phyloP scores from a whole-genome alignment of 371 early-diverging fungal species.

The Amoeboaphelidium occidentale region DNA sequence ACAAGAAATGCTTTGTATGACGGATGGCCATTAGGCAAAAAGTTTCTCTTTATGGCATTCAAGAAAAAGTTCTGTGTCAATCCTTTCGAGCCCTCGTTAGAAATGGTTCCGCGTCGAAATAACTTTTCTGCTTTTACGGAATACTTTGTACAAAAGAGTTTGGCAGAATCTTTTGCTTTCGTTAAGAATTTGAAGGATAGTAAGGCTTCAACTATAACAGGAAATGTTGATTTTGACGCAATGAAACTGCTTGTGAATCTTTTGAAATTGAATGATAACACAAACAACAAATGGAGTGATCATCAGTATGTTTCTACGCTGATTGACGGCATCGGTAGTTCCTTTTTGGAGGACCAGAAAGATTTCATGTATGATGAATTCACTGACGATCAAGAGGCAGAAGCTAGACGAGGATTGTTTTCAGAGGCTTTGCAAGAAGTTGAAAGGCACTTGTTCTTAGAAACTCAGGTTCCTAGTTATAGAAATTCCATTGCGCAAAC shows the following conservation, averaged over 20 bases:
- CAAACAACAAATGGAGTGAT: not conserved
- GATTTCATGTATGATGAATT: not conserved
- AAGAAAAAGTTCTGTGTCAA: conserved; percentile 38
- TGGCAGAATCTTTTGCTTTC: not conserved
- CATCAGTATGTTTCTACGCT: not conserved
- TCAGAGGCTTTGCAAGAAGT: conserved; percentile 27
- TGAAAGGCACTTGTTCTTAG: conserved; percentile 46
- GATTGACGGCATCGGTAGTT: not conserved
- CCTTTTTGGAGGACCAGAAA: too few relatives aligned
- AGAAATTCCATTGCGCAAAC: conserved; percentile 56
- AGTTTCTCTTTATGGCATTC: conserved; percentile 47
- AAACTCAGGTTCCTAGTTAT: conserved; percentile 55
- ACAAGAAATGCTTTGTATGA: conserved; percentile 18
- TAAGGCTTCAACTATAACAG: not conserved
- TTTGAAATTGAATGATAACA: not conserved
- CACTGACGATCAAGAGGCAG: not conserved
- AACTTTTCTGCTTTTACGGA: conserved; percentile 56
- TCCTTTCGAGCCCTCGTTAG: conserved; percentile 18
- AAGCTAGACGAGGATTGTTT: conserved; percentile 15
- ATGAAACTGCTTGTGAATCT: not conserved
- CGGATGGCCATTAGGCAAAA: not conserved
- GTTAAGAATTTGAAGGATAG: not conserved
- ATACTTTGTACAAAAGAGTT: conserved; percentile 61
- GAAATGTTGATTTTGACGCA: too few relatives aligned
- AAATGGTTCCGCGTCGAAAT: conserved; percentile 49